A percentile compares a stretch with the other conserved stretches of the same genome.
Evolutionary conservation across 1,284 basidiomycete genomes (phyloP).

Genomic region (Neonothopanus nambi): DNA sequence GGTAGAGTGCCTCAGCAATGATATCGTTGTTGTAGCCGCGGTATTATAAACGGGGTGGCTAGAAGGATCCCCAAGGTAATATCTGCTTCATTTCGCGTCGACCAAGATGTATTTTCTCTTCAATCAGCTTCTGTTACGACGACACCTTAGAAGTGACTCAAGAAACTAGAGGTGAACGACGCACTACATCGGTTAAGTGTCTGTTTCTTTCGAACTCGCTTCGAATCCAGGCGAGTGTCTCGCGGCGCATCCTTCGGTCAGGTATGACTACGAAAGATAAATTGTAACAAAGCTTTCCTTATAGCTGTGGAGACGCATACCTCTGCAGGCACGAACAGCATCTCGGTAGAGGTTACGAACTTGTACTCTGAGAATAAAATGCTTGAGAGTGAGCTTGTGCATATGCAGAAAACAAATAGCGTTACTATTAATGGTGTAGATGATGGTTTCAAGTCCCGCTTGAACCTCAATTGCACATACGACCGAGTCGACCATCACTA

Average conservation of each 20-base stretch:
- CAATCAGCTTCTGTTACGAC: constrained; percentile 41
- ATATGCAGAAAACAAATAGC: constrained; percentile 17
- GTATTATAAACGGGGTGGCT: background rate
- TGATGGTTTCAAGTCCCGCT: constrained; percentile 41
- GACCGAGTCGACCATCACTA: constrained; percentile 14
- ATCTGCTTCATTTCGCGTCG: constrained; percentile 58
- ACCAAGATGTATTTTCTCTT: constrained; percentile 48
- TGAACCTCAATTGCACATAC: constrained; percentile 14
- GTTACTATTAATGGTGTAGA: constrained; percentile 14
- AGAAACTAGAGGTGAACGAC: constrained; percentile 18
- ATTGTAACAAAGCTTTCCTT: constrained; percentile 1
- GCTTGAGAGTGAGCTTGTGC: constrained; percentile 56
- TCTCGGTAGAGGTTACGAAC: constrained; percentile 63
- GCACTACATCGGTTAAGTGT: constrained; percentile 57
- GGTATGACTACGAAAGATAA: constrained; percentile 50
- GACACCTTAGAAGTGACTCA: constrained; percentile 28
- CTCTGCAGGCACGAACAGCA: constrained; percentile 65
- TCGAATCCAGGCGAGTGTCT: constrained; percentile 73
- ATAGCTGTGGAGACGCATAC: constrained; percentile 44
- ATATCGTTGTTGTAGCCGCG: constrained; percentile 16
- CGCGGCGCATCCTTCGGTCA: constrained; percentile 55
- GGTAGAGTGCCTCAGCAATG: background rate
- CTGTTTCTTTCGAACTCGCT: constrained; percentile 67
- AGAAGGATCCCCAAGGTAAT: constrained; percentile 26
- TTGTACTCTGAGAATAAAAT: constrained; percentile 69